phyloP scores from a whole-genome alignment of 176 grass and related monocot species.

The Musa beccarii region DNA sequence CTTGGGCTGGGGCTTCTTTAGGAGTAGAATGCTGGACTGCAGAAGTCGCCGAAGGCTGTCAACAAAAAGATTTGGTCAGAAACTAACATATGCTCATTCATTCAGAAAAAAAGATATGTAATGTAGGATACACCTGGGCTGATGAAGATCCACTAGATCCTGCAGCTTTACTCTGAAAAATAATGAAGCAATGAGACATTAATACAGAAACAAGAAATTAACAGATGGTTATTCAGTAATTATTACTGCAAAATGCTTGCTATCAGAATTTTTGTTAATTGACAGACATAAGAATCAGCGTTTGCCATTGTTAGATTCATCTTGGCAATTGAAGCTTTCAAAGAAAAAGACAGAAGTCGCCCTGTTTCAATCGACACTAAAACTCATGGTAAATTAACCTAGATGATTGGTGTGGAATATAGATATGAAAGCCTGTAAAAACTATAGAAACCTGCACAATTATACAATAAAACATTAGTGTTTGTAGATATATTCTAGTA shows the following conservation, averaged over 20 bases:
- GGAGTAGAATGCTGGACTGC: conserved; percentile 31
- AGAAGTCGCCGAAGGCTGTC: conserved; percentile 47
- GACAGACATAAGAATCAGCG: no score
- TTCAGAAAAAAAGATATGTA: conserved; percentile 1
- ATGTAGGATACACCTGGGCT: conserved; percentile 40
- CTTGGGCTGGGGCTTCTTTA: conserved; percentile 34
- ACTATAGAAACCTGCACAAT: no score
- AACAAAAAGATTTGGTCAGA: conserved; percentile 24
- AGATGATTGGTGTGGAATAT: no score
- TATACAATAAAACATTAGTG: no score
- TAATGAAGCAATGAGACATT: background rate
- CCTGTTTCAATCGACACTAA: no score
- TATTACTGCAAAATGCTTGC: no score
- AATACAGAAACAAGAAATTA: background rate
- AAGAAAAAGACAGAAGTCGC: no score
- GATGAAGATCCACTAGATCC: conserved; percentile 56
- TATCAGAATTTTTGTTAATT: background rate
- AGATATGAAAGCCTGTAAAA: no score
- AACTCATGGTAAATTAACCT: no score
- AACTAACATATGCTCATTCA: background rate
- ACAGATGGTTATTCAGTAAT: background rate
- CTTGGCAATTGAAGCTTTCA: no score
- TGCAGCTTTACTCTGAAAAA: conserved; percentile 63
- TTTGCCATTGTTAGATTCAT: no score
- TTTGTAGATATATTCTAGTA: no score